Percentiles rank a stretch among this genome's conserved stretches.
Conservation (phyloP, 179 eudicot genomes). For the Vitellaria paradoxa region DNA sequence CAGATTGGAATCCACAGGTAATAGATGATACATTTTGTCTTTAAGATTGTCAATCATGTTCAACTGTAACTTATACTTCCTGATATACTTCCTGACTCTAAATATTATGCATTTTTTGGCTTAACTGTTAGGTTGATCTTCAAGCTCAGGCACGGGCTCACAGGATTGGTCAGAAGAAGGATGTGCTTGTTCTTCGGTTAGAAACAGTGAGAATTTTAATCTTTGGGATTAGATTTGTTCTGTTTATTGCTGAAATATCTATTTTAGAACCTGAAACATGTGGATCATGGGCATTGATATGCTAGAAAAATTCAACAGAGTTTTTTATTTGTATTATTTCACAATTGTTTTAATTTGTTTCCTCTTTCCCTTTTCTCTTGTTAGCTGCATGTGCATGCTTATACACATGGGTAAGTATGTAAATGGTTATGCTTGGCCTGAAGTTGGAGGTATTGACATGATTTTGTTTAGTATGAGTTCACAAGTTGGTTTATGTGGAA, state of each 20-base stretch:
- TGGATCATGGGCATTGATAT: too few relatives aligned
- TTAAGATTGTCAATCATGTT: not conserved
- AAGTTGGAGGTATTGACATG: too few relatives aligned
- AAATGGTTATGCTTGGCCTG: too few relatives aligned
- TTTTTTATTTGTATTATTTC: too few relatives aligned
- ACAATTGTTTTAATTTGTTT: too few relatives aligned
- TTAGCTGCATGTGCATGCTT: too few relatives aligned
- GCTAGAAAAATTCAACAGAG: too few relatives aligned
- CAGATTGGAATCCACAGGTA: conserved; percentile 99
- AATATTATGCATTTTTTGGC: not conserved
- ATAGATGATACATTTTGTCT: not conserved
- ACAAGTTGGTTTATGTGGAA: too few relatives aligned
- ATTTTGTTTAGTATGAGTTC: too few relatives aligned
- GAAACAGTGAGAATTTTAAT: conserved; percentile 65
- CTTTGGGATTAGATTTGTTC: too few relatives aligned
- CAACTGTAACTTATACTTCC: not conserved
- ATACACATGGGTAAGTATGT: too few relatives aligned
- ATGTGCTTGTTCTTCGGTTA: conserved; percentile 97
- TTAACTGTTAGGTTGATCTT: conserved; percentile 76
- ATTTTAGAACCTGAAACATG: not conserved
- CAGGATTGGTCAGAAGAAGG: conserved; percentile 99
- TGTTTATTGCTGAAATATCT: not conserved
- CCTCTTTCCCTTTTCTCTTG: too few relatives aligned
- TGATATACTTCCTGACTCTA: not conserved
- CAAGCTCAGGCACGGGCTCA: conserved; percentile 99